Base-by-base conservation (phyloP, 1,284 basidiomycete genomes). In the Wolfiporia cocos region DNA sequence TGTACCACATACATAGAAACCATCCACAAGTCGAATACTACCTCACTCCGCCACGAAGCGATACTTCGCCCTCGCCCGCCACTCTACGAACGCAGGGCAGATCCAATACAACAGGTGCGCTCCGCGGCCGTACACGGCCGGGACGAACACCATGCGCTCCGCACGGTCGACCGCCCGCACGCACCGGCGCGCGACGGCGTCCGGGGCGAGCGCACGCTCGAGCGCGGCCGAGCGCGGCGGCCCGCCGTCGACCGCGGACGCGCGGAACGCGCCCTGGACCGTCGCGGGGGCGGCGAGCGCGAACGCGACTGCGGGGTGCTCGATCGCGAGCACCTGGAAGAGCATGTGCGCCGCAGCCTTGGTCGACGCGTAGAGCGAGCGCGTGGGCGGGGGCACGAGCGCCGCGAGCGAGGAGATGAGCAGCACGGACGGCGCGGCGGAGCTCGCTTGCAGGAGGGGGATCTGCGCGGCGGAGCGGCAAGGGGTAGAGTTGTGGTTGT, bases 331-430 rank as follows among this genome's bases (percentile, higher is more conserved):
- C 4, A 85, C 69, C 61, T 88, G 81, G 62, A 88, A 90, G 44
- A 92, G 80, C 33, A 86, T 61, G 35, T 91, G 73, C 2, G 86
- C 85, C 0, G 89, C 86, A 2, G 85, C 71, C 62, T 97, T 97
- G 3, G 87, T 89, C 0, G 91, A 81, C 0, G 78, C 80, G 61
- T 97, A 97, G 21, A 97, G 65, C 0, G 86, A 70, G 14, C 93
- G 82, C 0, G 89, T 92, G 0, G 93, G 93, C 0, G 92, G 81
- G 0, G 92, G 87, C 20, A 93, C 77, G 6, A 86, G 70, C 1
- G 89, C 81, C 2, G 85, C 92, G 3, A 88, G 70, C 5, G 86
- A 90, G 7, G 89, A 91, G 29, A 95, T 66, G 39, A 93, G 77
- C 29, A 88, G 76, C 31, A 95, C 72, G 0, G 86, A 79, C 0